Evolutionary conservation across 1,284 basidiomycete species (phyloP).

Genomic region (Puccinia polysora): DNA sequence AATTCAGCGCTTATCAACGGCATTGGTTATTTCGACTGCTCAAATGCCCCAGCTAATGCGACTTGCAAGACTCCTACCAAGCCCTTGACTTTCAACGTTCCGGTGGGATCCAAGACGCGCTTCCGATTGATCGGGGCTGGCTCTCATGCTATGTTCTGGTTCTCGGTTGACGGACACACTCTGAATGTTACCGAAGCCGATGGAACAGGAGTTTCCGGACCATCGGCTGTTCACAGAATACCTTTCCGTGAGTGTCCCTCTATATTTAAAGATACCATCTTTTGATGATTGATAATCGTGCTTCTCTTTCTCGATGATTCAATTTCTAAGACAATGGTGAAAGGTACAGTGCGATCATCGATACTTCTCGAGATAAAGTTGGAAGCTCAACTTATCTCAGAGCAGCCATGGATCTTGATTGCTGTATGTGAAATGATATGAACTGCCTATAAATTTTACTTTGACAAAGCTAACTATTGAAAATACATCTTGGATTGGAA

Average conservation of each 20-base stretch:
- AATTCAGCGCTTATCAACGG: slow-evolving; percentile 58
- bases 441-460: neutral
- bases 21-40: slow-evolving; percentile 55
- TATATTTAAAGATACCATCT: neutral
- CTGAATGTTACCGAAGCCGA: slow-evolving; percentile 19
- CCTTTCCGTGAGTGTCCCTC: slow-evolving; percentile 5
- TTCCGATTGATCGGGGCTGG: slow-evolving; percentile 60
- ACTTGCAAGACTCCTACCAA: neutral
- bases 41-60: slow-evolving; percentile 51
- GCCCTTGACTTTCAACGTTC: slow-evolving; percentile 41
- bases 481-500: no score
- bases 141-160: slow-evolving; percentile 48
- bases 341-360: slow-evolving; percentile 17
- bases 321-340: neutral
- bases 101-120: slow-evolving; percentile 56
- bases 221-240: neutral
- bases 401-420: slow-evolving; percentile 19
- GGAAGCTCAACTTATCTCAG: slow-evolving; percentile 18
- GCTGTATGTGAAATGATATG: slow-evolving; percentile 3
- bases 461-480: no score
- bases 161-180: slow-evolving; percentile 11
- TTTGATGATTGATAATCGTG: no score
- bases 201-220: slow-evolving; percentile 11
- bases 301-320: neutral
- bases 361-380: slow-evolving; percentile 4